phyloP scores from a whole-genome alignment of 148 eudicot species.

The Amaranthus palmeri region DNA sequence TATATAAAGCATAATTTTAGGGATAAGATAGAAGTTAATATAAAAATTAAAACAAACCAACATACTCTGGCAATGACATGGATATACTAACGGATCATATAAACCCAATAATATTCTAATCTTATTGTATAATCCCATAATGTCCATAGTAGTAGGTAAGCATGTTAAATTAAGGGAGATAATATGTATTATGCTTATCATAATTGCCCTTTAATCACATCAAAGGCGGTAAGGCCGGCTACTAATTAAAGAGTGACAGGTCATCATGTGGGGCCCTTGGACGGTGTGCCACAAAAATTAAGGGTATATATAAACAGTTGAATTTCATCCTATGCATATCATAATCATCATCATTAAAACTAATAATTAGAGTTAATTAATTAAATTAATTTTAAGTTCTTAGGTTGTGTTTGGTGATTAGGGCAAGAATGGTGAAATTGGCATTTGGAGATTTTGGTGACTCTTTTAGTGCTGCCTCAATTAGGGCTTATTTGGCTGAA shows the following conservation, averaged over 20 bases:
- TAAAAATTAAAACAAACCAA: not conserved
- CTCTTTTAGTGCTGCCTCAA: slow-evolving; percentile 50
- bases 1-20: too few relatives aligned
- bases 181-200: slow-evolving; percentile 7
- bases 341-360: not conserved
- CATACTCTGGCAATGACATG: slow-evolving; percentile 3
- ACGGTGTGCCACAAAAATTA: slow-evolving; percentile 21
- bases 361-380: not conserved
- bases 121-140: not conserved
- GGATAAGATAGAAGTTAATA: too few relatives aligned
- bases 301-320: slow-evolving; percentile 22
- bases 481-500: slow-evolving; percentile 62
- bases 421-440: slow-evolving; percentile 57
- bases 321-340: slow-evolving; percentile 1
- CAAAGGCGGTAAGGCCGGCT: slow-evolving; percentile 29
- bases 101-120: slow-evolving; percentile 6
- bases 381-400: too few relatives aligned
- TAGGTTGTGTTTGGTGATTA: not conserved
- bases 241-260: slow-evolving; percentile 15
- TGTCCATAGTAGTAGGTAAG: slow-evolving; percentile 9
- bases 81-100: slow-evolving; percentile 19
- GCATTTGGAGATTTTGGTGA: slow-evolving; percentile 63
- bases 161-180: slow-evolving; percentile 8
- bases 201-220: slow-evolving; percentile 17
- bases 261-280: slow-evolving; percentile 22